Conservation (phyloP, 352 stramenopile genomes). For the Phytophthora lateralis region DNA sequence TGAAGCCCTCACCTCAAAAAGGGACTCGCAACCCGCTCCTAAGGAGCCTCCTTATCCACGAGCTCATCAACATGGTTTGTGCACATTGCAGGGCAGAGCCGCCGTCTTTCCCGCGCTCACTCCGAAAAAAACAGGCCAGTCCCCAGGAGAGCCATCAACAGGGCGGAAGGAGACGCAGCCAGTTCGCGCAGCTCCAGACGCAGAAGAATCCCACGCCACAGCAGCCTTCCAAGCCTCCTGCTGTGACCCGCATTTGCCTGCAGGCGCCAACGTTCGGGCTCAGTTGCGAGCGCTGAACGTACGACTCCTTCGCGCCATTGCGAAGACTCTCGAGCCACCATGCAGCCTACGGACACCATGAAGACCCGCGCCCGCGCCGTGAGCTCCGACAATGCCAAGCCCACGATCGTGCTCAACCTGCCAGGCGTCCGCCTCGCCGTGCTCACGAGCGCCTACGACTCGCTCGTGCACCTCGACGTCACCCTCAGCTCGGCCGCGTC, state of each 20-base stretch:
- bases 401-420: constrained; percentile 68
- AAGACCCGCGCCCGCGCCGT: constrained; percentile 22
- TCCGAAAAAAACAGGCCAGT: constrained; percentile 36
- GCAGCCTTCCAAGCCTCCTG: constrained; percentile 15
- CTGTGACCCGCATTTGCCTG: constrained; percentile 4
- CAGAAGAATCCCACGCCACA: constrained; percentile 19
- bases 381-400: constrained; percentile 34
- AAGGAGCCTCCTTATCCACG: background rate
- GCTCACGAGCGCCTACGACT: constrained; percentile 37
- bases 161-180: constrained; percentile 15
- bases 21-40: constrained; percentile 5
- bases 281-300: constrained; percentile 21
- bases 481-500: constrained; percentile 36
- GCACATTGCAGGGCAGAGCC: constrained; percentile 2
- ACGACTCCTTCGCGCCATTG: constrained; percentile 18
- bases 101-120: constrained; percentile 14
- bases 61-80: constrained; percentile 24
- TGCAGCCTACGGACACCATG: constrained; percentile 26
- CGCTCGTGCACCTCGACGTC: constrained; percentile 32
- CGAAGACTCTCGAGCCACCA: constrained; percentile 20
- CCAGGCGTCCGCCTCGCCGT: constrained; percentile 58
- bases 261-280: constrained; percentile 23
- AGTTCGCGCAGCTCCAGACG: background rate
- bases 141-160: constrained; percentile 23
- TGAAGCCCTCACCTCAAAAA: background rate